phyloP scores from a whole-genome alignment of 768 basidiomycete species.

The Tulasnella sp. region DNA sequence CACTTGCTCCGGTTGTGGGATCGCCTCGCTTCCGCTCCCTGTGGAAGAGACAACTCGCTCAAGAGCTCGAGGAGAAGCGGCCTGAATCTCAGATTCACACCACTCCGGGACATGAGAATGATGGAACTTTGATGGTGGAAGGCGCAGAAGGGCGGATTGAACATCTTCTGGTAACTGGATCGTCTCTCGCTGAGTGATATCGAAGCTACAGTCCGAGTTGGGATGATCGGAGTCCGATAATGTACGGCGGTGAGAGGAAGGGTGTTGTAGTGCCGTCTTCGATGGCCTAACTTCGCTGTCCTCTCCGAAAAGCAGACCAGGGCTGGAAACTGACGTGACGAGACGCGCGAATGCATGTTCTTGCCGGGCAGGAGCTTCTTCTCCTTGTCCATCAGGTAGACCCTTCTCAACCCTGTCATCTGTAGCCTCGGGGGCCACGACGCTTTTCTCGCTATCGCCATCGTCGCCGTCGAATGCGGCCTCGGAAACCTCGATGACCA shows the following conservation, averaged over 20 bases:
- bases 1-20: background rate
- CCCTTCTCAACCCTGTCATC: background rate
- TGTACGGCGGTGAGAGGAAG: background rate
- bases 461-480: background rate
- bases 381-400: background rate
- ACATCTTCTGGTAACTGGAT: background rate
- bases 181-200: background rate
- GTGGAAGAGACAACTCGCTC: background rate
- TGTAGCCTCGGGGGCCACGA: background rate
- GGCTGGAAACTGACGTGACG: background rate
- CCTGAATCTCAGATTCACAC: background rate
- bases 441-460: background rate
- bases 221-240: background rate
- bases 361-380: background rate
- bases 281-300: background rate
- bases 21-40: background rate
- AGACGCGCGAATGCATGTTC: background rate
- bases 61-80: background rate
- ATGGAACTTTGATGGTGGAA: background rate
- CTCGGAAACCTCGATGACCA: slow-evolving; percentile 1
- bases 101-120: background rate
- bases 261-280: background rate
- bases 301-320: background rate
- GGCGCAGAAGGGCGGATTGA: background rate
- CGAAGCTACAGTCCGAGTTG: background rate